These are phyloP conservation scores for Scopulariopsis brevicaulis DNA, from an alignment of 2,329 filamentous ascomycete species.

Conservation along the genomic window DNA sequence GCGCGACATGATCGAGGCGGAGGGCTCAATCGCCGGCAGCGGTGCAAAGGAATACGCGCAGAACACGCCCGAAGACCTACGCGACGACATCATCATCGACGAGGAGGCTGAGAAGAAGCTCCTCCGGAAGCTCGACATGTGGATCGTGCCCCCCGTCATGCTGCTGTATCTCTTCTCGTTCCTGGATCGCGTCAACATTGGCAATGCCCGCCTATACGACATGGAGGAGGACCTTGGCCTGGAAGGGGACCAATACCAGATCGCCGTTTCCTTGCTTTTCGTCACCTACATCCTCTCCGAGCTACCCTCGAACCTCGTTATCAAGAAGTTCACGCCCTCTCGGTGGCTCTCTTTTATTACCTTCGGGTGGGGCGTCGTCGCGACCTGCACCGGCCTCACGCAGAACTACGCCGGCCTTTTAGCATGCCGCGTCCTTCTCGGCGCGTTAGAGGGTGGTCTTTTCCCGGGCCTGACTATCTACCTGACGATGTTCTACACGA, in stretches of 20 bases:
- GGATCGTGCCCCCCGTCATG: conserved; percentile 53
- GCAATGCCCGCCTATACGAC: conserved; percentile 21
- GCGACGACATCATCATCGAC: conserved; percentile 24
- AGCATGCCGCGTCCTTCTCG: conserved; percentile 55
- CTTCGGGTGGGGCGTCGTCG: conserved; percentile 41
- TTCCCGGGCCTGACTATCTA: conserved; percentile 59
- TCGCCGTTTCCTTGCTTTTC: conserved; percentile 38
- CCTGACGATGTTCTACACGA: conserved; percentile 64
- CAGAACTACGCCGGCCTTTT: conserved; percentile 35
- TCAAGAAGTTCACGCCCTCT: conserved; percentile 37
- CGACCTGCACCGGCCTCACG: conserved; percentile 35
- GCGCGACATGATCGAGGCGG: background rate
- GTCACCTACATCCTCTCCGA: conserved; percentile 41
- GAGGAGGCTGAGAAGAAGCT: conserved; percentile 43
- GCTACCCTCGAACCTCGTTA: conserved; percentile 43
- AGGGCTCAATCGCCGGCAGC: background rate
- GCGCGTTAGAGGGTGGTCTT: conserved; percentile 58
- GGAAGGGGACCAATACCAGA: conserved; percentile 45
- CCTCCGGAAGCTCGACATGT: conserved; percentile 53
- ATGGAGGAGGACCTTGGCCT: conserved; percentile 28
- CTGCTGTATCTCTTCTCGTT: conserved; percentile 63
- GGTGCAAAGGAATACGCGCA: background rate
- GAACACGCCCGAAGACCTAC: background rate
- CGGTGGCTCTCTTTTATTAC: conserved; percentile 34
- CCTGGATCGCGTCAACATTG: conserved; percentile 63